These are phyloP conservation scores for Sequoiadendron giganteum DNA, from an alignment of 75 land plant species.

Conservation along the genomic window DNA sequence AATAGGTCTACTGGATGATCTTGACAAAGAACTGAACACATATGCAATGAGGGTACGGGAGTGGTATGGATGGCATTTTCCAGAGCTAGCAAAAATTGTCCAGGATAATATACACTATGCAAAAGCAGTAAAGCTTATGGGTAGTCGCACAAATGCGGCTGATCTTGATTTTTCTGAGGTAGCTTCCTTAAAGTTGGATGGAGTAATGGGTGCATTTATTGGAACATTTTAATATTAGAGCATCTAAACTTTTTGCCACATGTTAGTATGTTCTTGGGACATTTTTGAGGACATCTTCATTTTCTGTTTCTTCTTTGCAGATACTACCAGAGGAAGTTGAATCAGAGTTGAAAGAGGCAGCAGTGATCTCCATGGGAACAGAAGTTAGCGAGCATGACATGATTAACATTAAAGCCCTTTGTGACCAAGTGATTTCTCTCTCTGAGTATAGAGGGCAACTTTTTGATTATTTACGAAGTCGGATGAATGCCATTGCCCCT, in stretches of 20 bases:
- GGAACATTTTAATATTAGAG: neutral
- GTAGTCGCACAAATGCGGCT: conserved; percentile 77
- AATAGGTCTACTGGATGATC: conserved; percentile 95
- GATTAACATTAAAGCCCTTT: conserved; percentile 77
- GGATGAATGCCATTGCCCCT: conserved; percentile 99
- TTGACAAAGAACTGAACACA: conserved; percentile 95
- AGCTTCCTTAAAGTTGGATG: neutral
- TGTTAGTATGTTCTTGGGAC: too few relatives aligned
- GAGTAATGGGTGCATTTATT: too few relatives aligned
- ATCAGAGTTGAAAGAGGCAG: conserved; percentile 78
- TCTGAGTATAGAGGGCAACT: conserved; percentile 90
- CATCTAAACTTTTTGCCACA: too few relatives aligned
- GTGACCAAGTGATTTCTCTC: conserved; percentile 89
- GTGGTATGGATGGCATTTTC: conserved; percentile 99
- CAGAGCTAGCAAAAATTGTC: conserved; percentile 89
- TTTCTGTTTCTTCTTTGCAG: conserved; percentile 21
- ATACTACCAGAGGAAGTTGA: conserved; percentile 85
- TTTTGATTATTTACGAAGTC: conserved; percentile 80
- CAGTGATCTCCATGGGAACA: conserved; percentile 94
- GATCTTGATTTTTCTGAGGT: conserved; percentile 95
- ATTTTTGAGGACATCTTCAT: neutral
- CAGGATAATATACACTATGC: conserved; percentile 91
- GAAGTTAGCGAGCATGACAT: conserved; percentile 91
- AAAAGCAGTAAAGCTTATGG: conserved; percentile 87
- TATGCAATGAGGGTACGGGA: conserved; percentile 97